Evolutionary conservation across 306 rosid species (phyloP).

Genomic region (Cucurbita pepo): DNA sequence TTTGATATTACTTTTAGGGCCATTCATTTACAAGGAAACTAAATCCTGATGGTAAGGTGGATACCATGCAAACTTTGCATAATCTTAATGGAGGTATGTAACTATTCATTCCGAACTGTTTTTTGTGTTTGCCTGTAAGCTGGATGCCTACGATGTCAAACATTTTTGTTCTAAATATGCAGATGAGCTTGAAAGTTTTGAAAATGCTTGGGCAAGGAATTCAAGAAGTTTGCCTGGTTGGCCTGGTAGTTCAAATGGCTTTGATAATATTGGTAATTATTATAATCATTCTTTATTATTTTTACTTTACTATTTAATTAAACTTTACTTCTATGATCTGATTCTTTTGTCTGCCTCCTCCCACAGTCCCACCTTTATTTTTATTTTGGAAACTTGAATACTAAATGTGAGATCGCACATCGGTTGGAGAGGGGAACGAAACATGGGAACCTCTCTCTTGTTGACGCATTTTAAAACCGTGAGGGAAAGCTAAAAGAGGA

Average conservation of each 20-base stretch:
- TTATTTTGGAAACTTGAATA: neutral
- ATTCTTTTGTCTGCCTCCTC: neutral
- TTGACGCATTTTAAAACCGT: too few species aligned
- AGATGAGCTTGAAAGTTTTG: slow-evolving; percentile 64
- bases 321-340: neutral
- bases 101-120: neutral
- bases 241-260: slow-evolving; percentile 9
- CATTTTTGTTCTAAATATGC: neutral
- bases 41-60: slow-evolving; percentile 66
- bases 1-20: slow-evolving; percentile 32
- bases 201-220: slow-evolving; percentile 59
- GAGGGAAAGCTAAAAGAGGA: too few species aligned
- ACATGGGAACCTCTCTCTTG: too few species aligned
- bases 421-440: too few species aligned
- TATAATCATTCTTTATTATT: neutral
- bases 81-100: slow-evolving; percentile 63
- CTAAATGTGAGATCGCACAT: neutral
- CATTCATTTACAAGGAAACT: slow-evolving; percentile 63
- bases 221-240: slow-evolving; percentile 57
- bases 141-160: neutral
- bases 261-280: neutral
- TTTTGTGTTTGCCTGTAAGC: neutral
- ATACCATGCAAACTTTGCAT: slow-evolving; percentile 67
- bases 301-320: neutral
- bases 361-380: neutral